Evolutionary conservation across 257 asterid species (phyloP).

Genomic region (Salvia miltiorrhiza): DNA sequence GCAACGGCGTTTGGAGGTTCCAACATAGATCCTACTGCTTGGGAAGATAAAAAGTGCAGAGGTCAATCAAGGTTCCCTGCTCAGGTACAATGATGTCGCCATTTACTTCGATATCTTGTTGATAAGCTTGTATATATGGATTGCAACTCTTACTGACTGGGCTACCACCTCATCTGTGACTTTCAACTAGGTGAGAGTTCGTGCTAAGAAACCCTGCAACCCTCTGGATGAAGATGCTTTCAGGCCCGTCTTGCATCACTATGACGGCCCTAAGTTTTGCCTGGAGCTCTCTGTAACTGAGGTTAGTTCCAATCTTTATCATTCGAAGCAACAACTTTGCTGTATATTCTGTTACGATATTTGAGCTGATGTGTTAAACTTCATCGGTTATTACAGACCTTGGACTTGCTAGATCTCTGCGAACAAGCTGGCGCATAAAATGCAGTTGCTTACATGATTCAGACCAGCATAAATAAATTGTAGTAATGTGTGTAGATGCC

Average conservation of each 20-base stretch:
- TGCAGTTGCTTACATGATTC: constrained; percentile 15
- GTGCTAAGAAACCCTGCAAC: constrained; percentile 68
- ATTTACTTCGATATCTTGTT: background rate
- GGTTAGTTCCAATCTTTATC: constrained; percentile 40
- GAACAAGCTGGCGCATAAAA: constrained; percentile 73
- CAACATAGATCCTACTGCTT: constrained; percentile 95
- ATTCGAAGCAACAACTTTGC: background rate
- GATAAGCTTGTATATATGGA: background rate
- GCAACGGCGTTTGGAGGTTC: constrained; percentile 86
- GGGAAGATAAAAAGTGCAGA: constrained; percentile 97
- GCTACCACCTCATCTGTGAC: background rate
- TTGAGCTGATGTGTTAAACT: background rate
- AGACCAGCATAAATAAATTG: constrained; percentile 37
- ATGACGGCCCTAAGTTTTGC: constrained; percentile 97
- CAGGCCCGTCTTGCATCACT: constrained; percentile 91
- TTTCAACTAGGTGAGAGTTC: constrained; percentile 60
- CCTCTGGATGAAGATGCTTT: constrained; percentile 94
- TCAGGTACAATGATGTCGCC: constrained; percentile 41
- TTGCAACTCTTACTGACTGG: background rate
- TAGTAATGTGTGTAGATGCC: constrained; percentile 25
- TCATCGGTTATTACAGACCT: constrained; percentile 56
- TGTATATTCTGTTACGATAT: background rate
- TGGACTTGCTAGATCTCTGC: constrained; percentile 85
- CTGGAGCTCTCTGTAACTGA: constrained; percentile 92
- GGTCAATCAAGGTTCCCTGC: constrained; percentile 98